A percentile compares a stretch with the other conserved stretches of the same genome.
These are phyloP conservation scores for Medicago lupulina DNA, from an alignment of 306 rosid species.

Conservation along the genomic window DNA sequence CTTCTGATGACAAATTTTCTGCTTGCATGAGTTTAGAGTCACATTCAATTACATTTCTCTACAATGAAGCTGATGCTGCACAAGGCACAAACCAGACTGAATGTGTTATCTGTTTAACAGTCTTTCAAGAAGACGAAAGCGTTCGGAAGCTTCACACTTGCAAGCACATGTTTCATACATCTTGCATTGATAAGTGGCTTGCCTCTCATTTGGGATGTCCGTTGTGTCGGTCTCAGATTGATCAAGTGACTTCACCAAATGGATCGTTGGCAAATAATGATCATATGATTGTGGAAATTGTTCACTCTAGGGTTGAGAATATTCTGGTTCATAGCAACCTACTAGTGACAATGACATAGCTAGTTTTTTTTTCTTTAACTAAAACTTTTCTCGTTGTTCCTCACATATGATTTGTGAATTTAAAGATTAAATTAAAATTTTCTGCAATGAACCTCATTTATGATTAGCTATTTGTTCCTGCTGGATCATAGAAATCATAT, in stretches of 20 bases:
- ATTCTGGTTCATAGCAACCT: conserved; percentile 18
- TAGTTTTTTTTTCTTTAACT: conserved; percentile 6
- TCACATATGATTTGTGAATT: conserved; percentile 19
- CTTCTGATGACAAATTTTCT: conserved; percentile 40
- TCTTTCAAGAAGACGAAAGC: conserved; percentile 48
- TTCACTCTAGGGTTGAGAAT: conserved; percentile 19
- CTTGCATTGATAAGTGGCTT: conserved; percentile 55
- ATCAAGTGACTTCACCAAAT: conserved; percentile 30
- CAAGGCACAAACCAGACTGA: conserved; percentile 41
- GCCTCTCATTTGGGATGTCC: conserved; percentile 52
- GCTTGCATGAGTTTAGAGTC: conserved; percentile 48
- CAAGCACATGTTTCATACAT: conserved; percentile 50
- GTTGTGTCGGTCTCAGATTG: conserved; percentile 49
- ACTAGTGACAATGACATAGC: neutral
- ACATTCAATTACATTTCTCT: conserved; percentile 44
- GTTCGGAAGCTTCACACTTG: conserved; percentile 50
- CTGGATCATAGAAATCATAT: neutral
- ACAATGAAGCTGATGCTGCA: conserved; percentile 29
- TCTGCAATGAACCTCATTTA: neutral
- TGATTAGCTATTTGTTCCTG: conserved; percentile 19
- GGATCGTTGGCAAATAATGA: conserved; percentile 31
- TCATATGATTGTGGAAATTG: conserved; percentile 29
- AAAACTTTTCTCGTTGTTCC: neutral
- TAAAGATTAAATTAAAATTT: conserved; percentile 7
- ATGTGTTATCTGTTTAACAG: conserved; percentile 50